Conservation (phyloP, 306 rosid genomes). For the Castanea mollissima region DNA sequence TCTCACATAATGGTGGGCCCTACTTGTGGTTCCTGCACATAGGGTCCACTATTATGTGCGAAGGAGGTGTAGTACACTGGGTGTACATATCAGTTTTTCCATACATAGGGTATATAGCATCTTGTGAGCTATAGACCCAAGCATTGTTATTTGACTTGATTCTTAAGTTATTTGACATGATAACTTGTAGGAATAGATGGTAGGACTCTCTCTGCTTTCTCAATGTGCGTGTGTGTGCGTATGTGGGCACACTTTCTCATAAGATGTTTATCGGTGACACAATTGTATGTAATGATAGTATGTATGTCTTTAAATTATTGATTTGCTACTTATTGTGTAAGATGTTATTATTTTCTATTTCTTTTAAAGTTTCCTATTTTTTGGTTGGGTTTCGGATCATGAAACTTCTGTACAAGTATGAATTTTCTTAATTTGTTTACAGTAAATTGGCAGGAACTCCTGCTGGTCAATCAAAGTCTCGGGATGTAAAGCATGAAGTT, state of each 20-base stretch:
- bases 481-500: slow-evolving; percentile 68
- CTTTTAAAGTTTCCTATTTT: not conserved
- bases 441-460: slow-evolving; percentile 39
- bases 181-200: not conserved
- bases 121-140: not conserved
- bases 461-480: slow-evolving; percentile 11
- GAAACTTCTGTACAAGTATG: not conserved
- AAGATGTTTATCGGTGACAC: not conserved
- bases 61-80: no score
- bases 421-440: slow-evolving; percentile 20
- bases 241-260: not conserved
- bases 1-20: no score
- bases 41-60: no score
- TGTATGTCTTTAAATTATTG: not conserved
- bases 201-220: not conserved
- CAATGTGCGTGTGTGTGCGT: not conserved
- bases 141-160: not conserved
- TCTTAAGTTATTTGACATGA: not conserved
- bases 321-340: not conserved
- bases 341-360: not conserved
- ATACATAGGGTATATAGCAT: not conserved
- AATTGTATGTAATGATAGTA: not conserved
- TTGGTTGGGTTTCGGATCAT: not conserved
- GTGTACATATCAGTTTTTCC: not conserved
- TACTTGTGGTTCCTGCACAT: no score